These are phyloP conservation scores for Chrysoporthe puriensis DNA, from an alignment of 2,329 filamentous ascomycete genomes.

Conservation along the genomic window DNA sequence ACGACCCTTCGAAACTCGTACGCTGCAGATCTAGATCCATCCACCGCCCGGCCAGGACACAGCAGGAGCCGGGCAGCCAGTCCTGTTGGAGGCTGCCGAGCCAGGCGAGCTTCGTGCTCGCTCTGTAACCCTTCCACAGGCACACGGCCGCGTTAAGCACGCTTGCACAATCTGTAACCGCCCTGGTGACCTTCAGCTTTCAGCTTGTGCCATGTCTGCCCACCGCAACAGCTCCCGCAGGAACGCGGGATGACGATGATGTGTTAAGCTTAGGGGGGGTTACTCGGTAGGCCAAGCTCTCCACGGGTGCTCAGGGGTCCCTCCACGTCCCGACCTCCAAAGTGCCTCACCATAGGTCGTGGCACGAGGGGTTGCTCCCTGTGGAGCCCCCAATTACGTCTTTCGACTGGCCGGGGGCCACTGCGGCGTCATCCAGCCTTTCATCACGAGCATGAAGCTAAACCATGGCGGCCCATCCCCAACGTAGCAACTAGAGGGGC, in stretches of 20 bases:
- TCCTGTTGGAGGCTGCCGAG: constrained; percentile 9
- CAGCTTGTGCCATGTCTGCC: constrained; percentile 12
- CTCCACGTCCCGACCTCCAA: constrained; percentile 8
- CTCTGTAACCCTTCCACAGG: constrained; percentile 8
- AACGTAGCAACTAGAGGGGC: constrained; percentile 20
- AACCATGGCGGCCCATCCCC: constrained; percentile 5
- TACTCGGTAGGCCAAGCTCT: background rate
- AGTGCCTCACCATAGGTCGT: constrained; percentile 2
- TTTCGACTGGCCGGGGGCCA: constrained; percentile 13
- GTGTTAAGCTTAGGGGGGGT: constrained; percentile 13
- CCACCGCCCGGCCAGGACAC: constrained; percentile 12
- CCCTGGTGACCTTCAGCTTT: constrained; percentile 11
- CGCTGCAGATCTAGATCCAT: constrained; percentile 13
- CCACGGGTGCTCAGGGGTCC: constrained; percentile 11
- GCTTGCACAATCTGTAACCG: constrained; percentile 26
- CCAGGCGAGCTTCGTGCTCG: constrained; percentile 22
- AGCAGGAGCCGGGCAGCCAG: constrained; percentile 22
- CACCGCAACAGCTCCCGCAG: background rate
- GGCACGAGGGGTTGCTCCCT: background rate
- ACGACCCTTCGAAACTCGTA: constrained; percentile 24
- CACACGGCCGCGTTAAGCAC: constrained; percentile 24
- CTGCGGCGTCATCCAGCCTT: constrained; percentile 22
- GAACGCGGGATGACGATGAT: constrained; percentile 17
- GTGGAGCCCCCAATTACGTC: constrained; percentile 11
- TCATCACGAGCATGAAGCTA: constrained; percentile 11